These are phyloP conservation scores for Kwoniella dendrophila DNA, from an alignment of 768 basidiomycete species.

Conservation along the genomic window DNA sequence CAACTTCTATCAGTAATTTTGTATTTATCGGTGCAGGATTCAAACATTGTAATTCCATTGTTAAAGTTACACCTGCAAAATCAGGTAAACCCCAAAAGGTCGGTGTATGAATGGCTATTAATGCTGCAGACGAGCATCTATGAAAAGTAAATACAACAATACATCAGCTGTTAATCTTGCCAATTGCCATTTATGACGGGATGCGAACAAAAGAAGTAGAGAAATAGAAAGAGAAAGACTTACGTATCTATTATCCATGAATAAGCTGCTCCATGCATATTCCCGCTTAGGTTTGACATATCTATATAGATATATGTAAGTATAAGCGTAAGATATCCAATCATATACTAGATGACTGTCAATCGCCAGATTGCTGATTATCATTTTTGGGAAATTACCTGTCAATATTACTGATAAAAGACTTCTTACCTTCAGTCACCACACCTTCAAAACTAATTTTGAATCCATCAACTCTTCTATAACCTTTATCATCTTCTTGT, in stretches of 20 bases:
- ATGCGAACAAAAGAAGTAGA: too few species aligned
- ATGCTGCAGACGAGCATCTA: conserved; percentile 39
- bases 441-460: conserved; percentile 16
- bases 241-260: conserved; percentile 44
- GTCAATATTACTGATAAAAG: too few species aligned
- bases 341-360: too few species aligned
- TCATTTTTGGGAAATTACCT: too few species aligned
- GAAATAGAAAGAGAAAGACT: too few species aligned
- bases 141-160: too few species aligned
- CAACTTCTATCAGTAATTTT: conserved; percentile 18
- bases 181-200: too few species aligned
- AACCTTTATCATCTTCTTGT: conserved; percentile 25
- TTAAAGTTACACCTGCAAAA: conserved; percentile 31
- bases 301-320: conserved; percentile 13
- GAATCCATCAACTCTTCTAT: conserved; percentile 34
- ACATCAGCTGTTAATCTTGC: too few species aligned
- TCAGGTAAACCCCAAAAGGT: conserved; percentile 47
- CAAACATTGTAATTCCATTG: conserved; percentile 37
- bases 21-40: conserved; percentile 34
- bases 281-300: conserved; percentile 35
- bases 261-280: conserved; percentile 39
- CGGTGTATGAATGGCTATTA: conserved; percentile 35
- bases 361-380: too few species aligned
- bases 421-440: conserved; percentile 26
- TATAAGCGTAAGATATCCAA: background rate